Conservation (phyloP, 2,329 filamentous ascomycete species). For the Penicillium sp. region DNA sequence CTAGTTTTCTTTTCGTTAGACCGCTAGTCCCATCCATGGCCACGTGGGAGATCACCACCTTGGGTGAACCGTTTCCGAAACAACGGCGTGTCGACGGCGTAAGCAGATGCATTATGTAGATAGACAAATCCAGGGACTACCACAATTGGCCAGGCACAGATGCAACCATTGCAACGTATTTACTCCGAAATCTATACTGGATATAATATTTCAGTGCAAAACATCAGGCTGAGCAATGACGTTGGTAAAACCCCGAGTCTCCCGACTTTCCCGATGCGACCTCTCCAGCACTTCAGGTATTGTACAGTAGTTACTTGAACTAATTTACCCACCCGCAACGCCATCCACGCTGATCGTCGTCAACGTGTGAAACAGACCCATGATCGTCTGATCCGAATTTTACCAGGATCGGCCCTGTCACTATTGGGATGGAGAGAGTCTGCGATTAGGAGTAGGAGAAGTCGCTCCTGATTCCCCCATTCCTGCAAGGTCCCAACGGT, state of each 20-base stretch:
- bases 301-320: not conserved
- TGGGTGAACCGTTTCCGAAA: not conserved
- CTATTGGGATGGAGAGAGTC: not conserved
- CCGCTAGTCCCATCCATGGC: not conserved
- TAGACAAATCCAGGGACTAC: not conserved
- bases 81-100: not conserved
- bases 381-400: conserved; percentile 10
- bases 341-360: conserved; percentile 3
- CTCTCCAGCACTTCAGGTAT: not conserved
- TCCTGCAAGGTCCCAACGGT: not conserved
- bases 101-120: not conserved
- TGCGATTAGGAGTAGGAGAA: too few species aligned
- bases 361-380: not conserved
- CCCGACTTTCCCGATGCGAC: conserved; percentile 1
- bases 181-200: not conserved
- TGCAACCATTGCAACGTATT: not conserved
- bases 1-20: not conserved
- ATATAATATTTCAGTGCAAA: too few species aligned
- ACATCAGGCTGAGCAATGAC: not conserved
- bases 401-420: not conserved
- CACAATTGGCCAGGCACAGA: not conserved
- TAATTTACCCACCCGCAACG: conserved; percentile 8
- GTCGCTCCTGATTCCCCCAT: too few species aligned
- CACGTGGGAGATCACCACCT: not conserved
- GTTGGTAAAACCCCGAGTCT: not conserved